Conservation (phyloP, 2,329 filamentous ascomycete genomes). For the Emergomyces pasteurianus region DNA sequence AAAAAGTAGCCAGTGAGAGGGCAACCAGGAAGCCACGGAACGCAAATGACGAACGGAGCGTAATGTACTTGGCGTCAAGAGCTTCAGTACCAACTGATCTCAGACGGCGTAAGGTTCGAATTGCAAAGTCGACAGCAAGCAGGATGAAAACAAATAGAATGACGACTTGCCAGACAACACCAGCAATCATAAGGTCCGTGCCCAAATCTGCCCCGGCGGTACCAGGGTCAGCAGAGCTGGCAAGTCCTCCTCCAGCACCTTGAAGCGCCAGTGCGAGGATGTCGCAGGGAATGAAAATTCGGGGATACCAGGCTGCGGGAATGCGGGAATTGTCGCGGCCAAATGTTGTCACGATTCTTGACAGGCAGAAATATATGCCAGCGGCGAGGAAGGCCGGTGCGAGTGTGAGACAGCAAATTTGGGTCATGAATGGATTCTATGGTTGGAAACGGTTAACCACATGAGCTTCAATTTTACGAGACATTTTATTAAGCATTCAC, state of each 20-base stretch:
- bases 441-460: constrained; percentile 13
- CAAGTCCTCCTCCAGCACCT: constrained; percentile 46
- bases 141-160: constrained; percentile 45
- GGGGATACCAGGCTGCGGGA: constrained; percentile 21
- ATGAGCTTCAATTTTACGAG: background rate
- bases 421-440: constrained; percentile 20
- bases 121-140: constrained; percentile 39
- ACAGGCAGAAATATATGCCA: constrained; percentile 51
- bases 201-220: constrained; percentile 30
- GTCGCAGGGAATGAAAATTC: constrained; percentile 51
- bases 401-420: constrained; percentile 45
- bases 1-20: constrained; percentile 30
- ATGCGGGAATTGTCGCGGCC: constrained; percentile 23
- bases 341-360: constrained; percentile 27
- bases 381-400: constrained; percentile 54
- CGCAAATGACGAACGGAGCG: constrained; percentile 20
- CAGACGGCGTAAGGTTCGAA: constrained; percentile 11
- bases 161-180: constrained; percentile 49
- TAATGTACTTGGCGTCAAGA: constrained; percentile 6
- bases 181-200: constrained; percentile 55
- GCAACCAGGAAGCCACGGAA: constrained; percentile 31
- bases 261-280: constrained; percentile 50
- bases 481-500: constrained; percentile 1
- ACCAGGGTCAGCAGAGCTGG: constrained; percentile 32
- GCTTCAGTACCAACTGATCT: constrained; percentile 3